Evolutionary conservation across 2,329 filamentous ascomycete genomes (phyloP).

Genomic region (Fusarium sublunatum): DNA sequence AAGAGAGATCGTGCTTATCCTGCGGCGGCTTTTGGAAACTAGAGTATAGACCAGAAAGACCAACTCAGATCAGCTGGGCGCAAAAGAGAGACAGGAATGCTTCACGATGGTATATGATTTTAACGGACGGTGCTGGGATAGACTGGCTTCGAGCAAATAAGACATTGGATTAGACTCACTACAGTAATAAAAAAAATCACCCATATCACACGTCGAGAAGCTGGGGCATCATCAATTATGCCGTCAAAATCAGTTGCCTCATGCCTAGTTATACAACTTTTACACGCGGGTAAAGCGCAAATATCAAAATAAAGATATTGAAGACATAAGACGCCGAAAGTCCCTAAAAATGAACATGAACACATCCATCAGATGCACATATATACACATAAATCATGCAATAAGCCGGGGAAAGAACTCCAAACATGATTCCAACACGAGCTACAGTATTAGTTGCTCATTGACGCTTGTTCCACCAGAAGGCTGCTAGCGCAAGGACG

Average conservation of each 20-base stretch:
- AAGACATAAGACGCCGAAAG: constrained; percentile 30
- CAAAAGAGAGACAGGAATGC: constrained; percentile 3
- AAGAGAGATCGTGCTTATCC: constrained; percentile 72
- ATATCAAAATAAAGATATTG: background rate
- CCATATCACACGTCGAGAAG: background rate
- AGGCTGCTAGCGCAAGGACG: constrained; percentile 52
- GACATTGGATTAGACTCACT: constrained; percentile 1
- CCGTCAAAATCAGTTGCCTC: constrained; percentile 19
- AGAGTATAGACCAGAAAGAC: constrained; percentile 6
- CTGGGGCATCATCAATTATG: constrained; percentile 14
- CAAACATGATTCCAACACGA: constrained; percentile 2
- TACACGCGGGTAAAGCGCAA: constrained; percentile 9
- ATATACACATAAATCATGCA: constrained; percentile 32
- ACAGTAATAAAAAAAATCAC: constrained; percentile 16
- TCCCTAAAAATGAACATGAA: constrained; percentile 24
- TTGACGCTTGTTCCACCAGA: constrained; percentile 52
- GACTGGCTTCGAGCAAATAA: constrained; percentile 3
- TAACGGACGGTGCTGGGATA: constrained; percentile 11
- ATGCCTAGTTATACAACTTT: constrained; percentile 28
- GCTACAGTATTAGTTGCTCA: constrained; percentile 18
- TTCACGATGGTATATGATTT: constrained; percentile 30
- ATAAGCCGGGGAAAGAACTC: constrained; percentile 15
- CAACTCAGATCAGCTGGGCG: background rate
- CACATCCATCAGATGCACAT: constrained; percentile 26
- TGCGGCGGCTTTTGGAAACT: constrained; percentile 68